Percentiles rank a stretch among this genome's conserved stretches.
Evolutionary conservation across 2,329 filamentous ascomycete genomes (phyloP).

Genomic region (Alternaria incomplexa): DNA sequence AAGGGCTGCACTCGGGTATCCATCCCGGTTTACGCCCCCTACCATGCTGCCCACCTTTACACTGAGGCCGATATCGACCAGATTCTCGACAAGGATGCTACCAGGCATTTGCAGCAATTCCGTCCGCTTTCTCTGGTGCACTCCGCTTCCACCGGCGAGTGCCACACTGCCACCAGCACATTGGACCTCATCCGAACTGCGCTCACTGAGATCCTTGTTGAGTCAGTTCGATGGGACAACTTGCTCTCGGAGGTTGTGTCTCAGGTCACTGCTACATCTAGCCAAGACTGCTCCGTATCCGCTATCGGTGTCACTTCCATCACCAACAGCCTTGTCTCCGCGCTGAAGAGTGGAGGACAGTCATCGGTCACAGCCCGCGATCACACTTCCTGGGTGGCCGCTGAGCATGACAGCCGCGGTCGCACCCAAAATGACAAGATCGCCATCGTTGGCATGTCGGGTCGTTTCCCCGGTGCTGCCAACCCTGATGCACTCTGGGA

Average conservation of each 20-base stretch:
- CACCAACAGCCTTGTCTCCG: slow-evolving; percentile 62
- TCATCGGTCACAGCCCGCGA: slow-evolving; percentile 52
- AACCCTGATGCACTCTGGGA: slow-evolving; percentile 77
- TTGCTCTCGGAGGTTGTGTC: slow-evolving; percentile 56
- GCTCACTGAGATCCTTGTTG: slow-evolving; percentile 54
- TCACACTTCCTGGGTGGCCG: slow-evolving; percentile 52
- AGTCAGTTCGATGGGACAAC: slow-evolving; percentile 57
- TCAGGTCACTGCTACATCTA: slow-evolving; percentile 52
- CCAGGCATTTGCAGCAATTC: slow-evolving; percentile 50
- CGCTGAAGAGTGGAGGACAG: slow-evolving; percentile 59
- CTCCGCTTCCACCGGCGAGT: slow-evolving; percentile 55
- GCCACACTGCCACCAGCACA: slow-evolving; percentile 53
- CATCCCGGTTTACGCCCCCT: slow-evolving; percentile 64
- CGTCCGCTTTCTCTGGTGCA: slow-evolving; percentile 54
- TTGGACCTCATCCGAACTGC: slow-evolving; percentile 54
- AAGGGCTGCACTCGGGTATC: slow-evolving; percentile 58
- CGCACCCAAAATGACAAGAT: slow-evolving; percentile 70
- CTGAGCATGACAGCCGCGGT: slow-evolving; percentile 41
- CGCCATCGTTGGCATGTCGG: slow-evolving; percentile 84
- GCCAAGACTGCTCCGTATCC: slow-evolving; percentile 52
- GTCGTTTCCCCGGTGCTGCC: slow-evolving; percentile 75
- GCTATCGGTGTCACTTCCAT: slow-evolving; percentile 61
- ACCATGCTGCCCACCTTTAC: slow-evolving; percentile 65
- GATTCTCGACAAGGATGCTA: slow-evolving; percentile 54
- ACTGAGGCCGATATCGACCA: slow-evolving; percentile 57